Evolutionary conservation across 768 basidiomycete genomes (phyloP), one percentile per base, ranked within the genome.

Genomic region (Lentinus tigrinus): DNA sequence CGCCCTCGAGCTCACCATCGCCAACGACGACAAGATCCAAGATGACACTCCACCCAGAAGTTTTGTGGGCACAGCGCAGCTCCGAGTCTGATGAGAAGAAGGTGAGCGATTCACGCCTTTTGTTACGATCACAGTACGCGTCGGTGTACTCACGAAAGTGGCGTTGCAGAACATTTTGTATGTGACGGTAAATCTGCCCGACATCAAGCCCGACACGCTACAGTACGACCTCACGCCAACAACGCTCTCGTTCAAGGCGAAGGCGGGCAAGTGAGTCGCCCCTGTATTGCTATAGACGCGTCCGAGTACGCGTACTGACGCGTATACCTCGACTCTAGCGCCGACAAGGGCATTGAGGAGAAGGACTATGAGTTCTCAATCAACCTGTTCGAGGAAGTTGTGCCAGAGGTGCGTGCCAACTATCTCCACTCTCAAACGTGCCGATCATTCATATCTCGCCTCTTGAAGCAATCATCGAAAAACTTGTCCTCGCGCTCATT

Each of bases 41-140:
- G 47, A 81, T 81, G 80, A 24, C 77, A 28, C 66, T 58, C 17
- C 92, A 93, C 73, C 95, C 95, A 37, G 94, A 97, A 75, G 79
- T 96, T 36, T 81, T 95, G 2, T 98, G 95, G 94, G 95, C 96
- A 46, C 95, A 98, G 75, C 85, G 96, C 65, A 92, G 88, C 78
- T 89, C 85, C 39, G 80, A 73, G 16, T 67, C 77, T 11, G 81
- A 77, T 14, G 78, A 84, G 31, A 80, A 78, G 47, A 95, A 95
- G 80, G 95, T 91, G 46, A 40, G 71, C 56, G 42, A n/a, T 43
- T 14, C 21, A 10, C 19, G 21, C 10, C 43, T 23, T 46, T 9
- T 23, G 19, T 44, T 19, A n/a, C n/a, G n/a, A n/a, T n/a, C 19
- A 4, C 19, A 19, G n/a, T 9, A 46, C 43, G 43, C 43, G 23